Percentiles rank a stretch among this genome's conserved stretches.
Evolutionary conservation across 2,329 filamentous ascomycete species (phyloP).

Genomic region (Cordyceps tenuipes): DNA sequence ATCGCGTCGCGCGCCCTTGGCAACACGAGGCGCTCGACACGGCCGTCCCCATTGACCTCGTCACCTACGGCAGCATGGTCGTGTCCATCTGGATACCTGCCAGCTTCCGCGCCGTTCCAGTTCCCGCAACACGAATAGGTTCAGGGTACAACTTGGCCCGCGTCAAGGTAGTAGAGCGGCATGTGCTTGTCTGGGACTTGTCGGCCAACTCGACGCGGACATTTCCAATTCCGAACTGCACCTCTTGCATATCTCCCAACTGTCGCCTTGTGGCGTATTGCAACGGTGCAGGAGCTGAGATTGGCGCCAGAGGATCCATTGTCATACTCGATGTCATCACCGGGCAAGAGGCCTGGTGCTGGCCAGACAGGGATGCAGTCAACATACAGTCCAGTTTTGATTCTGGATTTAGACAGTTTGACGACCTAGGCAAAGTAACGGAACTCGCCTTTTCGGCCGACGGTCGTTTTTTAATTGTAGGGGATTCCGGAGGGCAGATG

Average conservation of each 20-base stretch:
- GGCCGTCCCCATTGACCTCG: slow-evolving; percentile 28
- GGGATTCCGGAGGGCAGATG: slow-evolving; percentile 25
- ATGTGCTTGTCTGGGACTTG: slow-evolving; percentile 34
- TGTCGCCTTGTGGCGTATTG: slow-evolving; percentile 34
- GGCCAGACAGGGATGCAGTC: slow-evolving; percentile 25
- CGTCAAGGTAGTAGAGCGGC: slow-evolving; percentile 23
- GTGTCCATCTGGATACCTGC: slow-evolving; percentile 35
- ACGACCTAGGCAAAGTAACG: slow-evolving; percentile 26
- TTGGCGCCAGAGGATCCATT: slow-evolving; percentile 25
- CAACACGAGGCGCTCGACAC: slow-evolving; percentile 31
- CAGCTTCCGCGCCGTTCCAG: slow-evolving; percentile 26
- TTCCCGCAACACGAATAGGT: slow-evolving; percentile 18
- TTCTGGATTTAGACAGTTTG: slow-evolving; percentile 23
- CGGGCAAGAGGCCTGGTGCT: slow-evolving; percentile 30
- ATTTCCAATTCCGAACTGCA: slow-evolving; percentile 31
- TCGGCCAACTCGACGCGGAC: slow-evolving; percentile 27
- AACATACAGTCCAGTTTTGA: slow-evolving; percentile 17
- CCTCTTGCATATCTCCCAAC: slow-evolving; percentile 31
- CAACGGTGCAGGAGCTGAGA: slow-evolving; percentile 25
- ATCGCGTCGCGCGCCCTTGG: slow-evolving; percentile 29
- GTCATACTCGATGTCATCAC: slow-evolving; percentile 31
- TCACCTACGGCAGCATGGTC: slow-evolving; percentile 29
- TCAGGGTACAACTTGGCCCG: slow-evolving; percentile 27
- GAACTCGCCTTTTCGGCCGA: slow-evolving; percentile 32
- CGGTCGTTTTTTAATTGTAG: slow-evolving; percentile 27